phyloP scores from a whole-genome alignment of 257 asterid species.

The Plantago elongata region DNA sequence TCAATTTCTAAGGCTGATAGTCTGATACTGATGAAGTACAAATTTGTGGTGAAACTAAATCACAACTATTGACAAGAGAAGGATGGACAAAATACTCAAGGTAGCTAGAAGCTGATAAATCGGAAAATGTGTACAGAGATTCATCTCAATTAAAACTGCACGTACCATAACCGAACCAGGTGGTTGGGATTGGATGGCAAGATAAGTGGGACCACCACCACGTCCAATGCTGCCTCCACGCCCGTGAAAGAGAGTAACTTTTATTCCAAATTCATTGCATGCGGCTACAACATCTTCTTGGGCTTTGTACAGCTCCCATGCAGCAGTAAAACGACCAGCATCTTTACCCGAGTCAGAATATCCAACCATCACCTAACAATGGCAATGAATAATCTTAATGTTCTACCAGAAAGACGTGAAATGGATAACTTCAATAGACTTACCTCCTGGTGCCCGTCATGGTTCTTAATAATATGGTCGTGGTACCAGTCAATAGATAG shows the following conservation, averaged over 20 bases:
- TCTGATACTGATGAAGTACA: too few species aligned
- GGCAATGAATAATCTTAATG: background rate
- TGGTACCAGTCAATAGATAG: constrained; percentile 87
- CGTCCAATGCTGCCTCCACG: constrained; percentile 99
- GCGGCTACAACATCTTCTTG: constrained; percentile 96
- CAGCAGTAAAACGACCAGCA: constrained; percentile 95
- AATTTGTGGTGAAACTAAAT: too few species aligned
- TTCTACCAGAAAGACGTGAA: background rate
- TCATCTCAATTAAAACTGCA: constrained; percentile 5
- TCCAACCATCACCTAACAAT: constrained; percentile 85
- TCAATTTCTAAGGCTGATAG: too few species aligned
- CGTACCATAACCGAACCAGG: constrained; percentile 98
- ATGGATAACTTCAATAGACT: background rate
- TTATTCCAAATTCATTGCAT: constrained; percentile 78
- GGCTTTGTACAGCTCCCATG: constrained; percentile 99
- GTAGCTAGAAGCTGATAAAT: background rate
- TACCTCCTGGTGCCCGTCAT: constrained; percentile 97
- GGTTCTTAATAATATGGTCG: constrained; percentile 73
- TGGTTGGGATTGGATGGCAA: constrained; percentile 97
- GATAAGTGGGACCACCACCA: constrained; percentile 95
- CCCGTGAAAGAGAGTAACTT: constrained; percentile 94
- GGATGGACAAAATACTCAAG: background rate
- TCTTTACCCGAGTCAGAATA: constrained; percentile 98
- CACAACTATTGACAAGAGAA: too few species aligned
- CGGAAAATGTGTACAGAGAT: constrained; percentile 1